Conservation (phyloP, 441 rosid genomes). For the Erodium moschatum region DNA sequence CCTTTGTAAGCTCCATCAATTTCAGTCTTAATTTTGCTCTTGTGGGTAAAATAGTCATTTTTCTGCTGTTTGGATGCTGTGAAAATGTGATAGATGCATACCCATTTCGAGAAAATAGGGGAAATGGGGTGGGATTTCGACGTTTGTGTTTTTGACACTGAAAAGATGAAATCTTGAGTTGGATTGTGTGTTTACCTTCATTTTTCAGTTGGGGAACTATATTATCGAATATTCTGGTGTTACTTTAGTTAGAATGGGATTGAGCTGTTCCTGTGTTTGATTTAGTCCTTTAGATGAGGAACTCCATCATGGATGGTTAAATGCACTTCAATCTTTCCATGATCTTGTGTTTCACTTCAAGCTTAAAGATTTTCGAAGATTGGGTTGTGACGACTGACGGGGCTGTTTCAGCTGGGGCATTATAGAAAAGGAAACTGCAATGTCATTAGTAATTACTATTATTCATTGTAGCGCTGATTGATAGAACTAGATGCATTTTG, state of each 20-base stretch:
- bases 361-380: neutral
- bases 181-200: neutral
- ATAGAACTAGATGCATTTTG: no score
- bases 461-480: neutral
- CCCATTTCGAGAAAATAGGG: constrained; percentile 5
- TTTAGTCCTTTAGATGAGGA: neutral
- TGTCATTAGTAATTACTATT: neutral
- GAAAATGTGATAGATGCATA: neutral
- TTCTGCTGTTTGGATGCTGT: neutral
- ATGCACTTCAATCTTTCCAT: neutral
- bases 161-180: neutral
- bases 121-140: neutral
- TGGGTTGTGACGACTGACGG: neutral
- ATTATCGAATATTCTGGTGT: neutral
- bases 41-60: neutral
- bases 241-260: neutral
- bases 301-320: neutral
- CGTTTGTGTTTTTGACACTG: neutral
- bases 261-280: neutral
- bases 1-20: constrained; percentile 43
- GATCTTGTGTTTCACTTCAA: neutral
- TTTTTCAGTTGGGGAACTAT: neutral
- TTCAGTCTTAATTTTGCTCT: neutral
- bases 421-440: neutral
- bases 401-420: neutral